phyloP scores from a whole-genome alignment of 2,329 filamentous ascomycete species.

The Verticillium zaregamsianum region DNA sequence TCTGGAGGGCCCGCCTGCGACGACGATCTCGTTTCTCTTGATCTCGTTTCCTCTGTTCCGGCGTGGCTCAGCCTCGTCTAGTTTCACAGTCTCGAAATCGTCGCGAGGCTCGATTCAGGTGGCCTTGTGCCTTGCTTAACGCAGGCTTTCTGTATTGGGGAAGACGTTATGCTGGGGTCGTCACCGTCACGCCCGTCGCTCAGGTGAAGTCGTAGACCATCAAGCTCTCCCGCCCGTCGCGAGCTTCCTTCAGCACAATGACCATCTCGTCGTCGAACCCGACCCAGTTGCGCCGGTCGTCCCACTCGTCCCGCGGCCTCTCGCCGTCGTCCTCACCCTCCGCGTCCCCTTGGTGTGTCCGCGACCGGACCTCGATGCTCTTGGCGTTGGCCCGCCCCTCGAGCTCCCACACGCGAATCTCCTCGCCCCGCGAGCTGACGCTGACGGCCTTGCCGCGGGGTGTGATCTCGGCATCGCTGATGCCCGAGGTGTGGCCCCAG shows the following conservation, averaged over 20 bases:
- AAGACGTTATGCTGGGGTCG: too few relatives aligned
- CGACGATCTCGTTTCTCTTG: not conserved
- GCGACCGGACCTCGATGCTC: constrained; percentile 48
- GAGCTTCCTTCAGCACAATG: constrained; percentile 73
- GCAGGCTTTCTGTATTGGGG: too few relatives aligned
- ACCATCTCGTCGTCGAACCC: constrained; percentile 91
- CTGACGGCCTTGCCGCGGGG: constrained; percentile 84
- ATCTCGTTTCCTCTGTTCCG: not conserved
- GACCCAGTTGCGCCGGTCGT: constrained; percentile 60
- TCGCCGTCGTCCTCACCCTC: not conserved
- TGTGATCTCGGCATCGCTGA: constrained; percentile 81
- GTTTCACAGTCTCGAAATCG: not conserved
- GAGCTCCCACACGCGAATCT: constrained; percentile 84
- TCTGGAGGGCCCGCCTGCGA: too few relatives aligned
- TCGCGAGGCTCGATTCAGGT: too few relatives aligned
- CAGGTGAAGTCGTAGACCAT: constrained; percentile 85
- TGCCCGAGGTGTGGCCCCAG: constrained; percentile 89
- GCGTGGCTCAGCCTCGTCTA: not conserved
- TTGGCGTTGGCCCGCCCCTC: constrained; percentile 59
- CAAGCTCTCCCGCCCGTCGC: constrained; percentile 64
- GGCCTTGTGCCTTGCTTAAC: too few relatives aligned
- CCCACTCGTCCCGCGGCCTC: constrained; percentile 24
- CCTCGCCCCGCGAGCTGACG: constrained; percentile 75
- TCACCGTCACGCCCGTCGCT: constrained; percentile 3
- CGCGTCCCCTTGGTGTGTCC: constrained; percentile 8